phyloP scores from a whole-genome alignment of 495 filamentous ascomycete genomes.

The Daldinia concentrica region DNA sequence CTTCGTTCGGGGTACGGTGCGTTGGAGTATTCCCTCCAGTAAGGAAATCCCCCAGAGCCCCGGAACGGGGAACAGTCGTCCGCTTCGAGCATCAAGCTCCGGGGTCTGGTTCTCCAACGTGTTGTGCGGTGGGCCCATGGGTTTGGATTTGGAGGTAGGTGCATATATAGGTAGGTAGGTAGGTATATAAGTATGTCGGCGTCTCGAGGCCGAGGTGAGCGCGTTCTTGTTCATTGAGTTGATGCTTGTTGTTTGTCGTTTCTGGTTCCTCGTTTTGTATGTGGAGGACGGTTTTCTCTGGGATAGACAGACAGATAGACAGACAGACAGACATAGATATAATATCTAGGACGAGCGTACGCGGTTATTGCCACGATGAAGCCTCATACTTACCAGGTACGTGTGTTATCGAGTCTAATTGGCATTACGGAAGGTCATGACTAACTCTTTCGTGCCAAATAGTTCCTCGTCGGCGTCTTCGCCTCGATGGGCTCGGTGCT shows the following conservation, averaged over 20 bases:
- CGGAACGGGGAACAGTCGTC: conserved; percentile 4
- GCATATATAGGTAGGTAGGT: not conserved
- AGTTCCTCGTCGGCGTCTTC: conserved; percentile 71
- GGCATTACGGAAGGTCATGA: not conserved
- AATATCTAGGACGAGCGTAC: not conserved
- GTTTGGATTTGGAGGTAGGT: not conserved
- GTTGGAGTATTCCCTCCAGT: conserved; percentile 31
- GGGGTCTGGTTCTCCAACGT: conserved; percentile 5
- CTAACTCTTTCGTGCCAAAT: not conserved
- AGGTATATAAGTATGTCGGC: conserved; percentile 5
- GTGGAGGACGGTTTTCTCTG: not conserved
- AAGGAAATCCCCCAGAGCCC: not conserved
- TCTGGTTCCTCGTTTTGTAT: not conserved
- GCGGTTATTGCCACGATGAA: conserved; percentile 32
- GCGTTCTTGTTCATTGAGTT: not conserved
- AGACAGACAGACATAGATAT: not conserved
- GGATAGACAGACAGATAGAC: too few relatives aligned
- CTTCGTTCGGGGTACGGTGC: not conserved
- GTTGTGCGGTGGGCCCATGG: not conserved
- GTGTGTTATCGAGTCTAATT: not conserved
- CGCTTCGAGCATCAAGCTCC: conserved; percentile 24
- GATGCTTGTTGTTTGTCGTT: not conserved
- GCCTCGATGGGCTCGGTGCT: conserved; percentile 70
- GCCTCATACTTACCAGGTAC: conserved; percentile 47
- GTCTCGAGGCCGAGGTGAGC: not conserved